Percentiles rank a stretch among this genome's conserved stretches.
Evolutionary conservation across 768 basidiomycete species (phyloP).

Genomic region (Termitomyces sp.): DNA sequence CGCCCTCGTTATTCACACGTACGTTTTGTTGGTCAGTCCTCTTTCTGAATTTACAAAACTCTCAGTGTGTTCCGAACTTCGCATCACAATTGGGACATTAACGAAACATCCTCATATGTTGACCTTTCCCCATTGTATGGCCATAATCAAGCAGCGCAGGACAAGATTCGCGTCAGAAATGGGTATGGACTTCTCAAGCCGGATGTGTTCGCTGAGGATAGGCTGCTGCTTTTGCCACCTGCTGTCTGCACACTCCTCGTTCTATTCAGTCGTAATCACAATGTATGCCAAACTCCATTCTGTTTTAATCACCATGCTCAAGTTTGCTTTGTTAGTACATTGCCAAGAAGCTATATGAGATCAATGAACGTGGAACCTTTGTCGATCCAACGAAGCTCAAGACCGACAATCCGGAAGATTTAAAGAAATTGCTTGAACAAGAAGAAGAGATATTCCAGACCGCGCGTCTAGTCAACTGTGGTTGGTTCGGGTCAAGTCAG

Average conservation of each 20-base stretch:
- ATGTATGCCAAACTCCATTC: slow-evolving; percentile 39
- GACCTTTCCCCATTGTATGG: slow-evolving; percentile 85
- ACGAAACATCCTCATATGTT: slow-evolving; percentile 84
- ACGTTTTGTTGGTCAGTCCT: slow-evolving; percentile 8
- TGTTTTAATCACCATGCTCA: neutral
- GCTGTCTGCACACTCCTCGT: slow-evolving; percentile 69
- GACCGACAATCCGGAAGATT: slow-evolving; percentile 25
- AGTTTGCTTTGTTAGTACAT: slow-evolving; percentile 53
- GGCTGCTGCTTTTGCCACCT: slow-evolving; percentile 75
- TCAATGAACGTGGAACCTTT: slow-evolving; percentile 72
- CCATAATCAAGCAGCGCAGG: slow-evolving; percentile 53
- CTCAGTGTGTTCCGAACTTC: slow-evolving; percentile 78
- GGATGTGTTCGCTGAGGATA: slow-evolving; percentile 75
- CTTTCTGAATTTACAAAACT: neutral
- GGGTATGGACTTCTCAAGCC: slow-evolving; percentile 65
- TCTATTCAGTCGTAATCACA: slow-evolving; percentile 89
- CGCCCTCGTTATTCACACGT: slow-evolving; percentile 77
- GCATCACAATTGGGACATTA: slow-evolving; percentile 58
- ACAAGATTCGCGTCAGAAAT: slow-evolving; percentile 49
- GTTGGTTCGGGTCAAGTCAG: slow-evolving; percentile 65
- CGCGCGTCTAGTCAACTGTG: slow-evolving; percentile 70
- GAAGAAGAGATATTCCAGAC: slow-evolving; percentile 85
- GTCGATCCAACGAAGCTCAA: slow-evolving; percentile 45
- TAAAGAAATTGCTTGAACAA: slow-evolving; percentile 38
- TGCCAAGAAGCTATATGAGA: slow-evolving; percentile 67